A percentile compares a stretch with the other conserved stretches of the same genome.
Evolutionary conservation across 129 eudicot genomes (phyloP).

Genomic region (Chrysanthemum lavandulifolium): DNA sequence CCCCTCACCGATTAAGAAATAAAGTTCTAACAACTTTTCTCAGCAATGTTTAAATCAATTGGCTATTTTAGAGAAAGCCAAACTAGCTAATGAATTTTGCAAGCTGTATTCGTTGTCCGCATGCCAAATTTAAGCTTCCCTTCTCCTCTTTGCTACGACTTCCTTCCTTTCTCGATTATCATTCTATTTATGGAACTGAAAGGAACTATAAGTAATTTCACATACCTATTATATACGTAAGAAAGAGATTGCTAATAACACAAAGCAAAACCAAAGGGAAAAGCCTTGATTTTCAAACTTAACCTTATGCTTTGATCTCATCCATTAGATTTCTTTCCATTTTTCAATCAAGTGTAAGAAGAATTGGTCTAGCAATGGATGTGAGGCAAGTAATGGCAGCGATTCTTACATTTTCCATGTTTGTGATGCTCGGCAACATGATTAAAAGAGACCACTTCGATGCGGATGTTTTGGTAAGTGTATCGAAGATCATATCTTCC

Average conservation of each 20-base stretch:
- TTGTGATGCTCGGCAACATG: conserved; percentile 64
- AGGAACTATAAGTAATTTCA: conserved; percentile 22
- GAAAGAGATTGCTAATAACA: conserved; percentile 10
- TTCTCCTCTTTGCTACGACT: conserved; percentile 27
- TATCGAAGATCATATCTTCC: conserved; percentile 13
- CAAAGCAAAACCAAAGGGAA: conserved; percentile 8
- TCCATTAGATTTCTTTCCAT: conserved; percentile 26
- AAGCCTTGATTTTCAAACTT: conserved; percentile 1
- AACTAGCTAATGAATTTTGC: conserved; percentile 31
- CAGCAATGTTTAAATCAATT: conserved; percentile 27
- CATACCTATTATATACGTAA: conserved; percentile 17
- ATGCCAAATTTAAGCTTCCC: conserved; percentile 35
- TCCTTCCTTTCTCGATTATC: conserved; percentile 14
- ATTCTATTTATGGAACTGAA: conserved; percentile 15
- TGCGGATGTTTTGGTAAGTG: conserved; percentile 29
- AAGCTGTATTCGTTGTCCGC: conserved; percentile 44
- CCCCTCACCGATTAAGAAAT: conserved; percentile 31
- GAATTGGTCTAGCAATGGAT: conserved; percentile 27
- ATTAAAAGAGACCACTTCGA: conserved; percentile 59
- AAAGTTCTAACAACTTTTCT: conserved; percentile 24
- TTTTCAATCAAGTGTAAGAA: conserved; percentile 11
- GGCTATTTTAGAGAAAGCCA: conserved; percentile 27
- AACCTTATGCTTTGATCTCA: conserved; percentile 13
- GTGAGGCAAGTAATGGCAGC: conserved; percentile 59
- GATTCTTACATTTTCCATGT: conserved; percentile 59